These are phyloP conservation scores for Trichoderma lentiforme DNA, from an alignment of 2,329 filamentous ascomycete species.

Conservation along the genomic window DNA sequence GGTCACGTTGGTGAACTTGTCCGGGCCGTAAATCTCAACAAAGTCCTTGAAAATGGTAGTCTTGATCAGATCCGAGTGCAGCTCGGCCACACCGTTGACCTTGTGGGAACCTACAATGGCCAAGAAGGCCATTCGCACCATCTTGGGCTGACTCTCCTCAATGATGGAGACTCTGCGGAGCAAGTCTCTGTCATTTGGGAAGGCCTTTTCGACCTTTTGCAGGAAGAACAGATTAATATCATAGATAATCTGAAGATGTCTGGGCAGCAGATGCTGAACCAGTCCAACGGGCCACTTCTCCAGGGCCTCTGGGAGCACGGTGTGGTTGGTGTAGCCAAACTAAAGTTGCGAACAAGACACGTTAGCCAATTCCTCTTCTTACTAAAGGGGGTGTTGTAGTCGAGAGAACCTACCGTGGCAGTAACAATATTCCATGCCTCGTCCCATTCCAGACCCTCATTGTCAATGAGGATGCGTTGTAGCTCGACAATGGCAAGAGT, in stretches of 20 bases:
- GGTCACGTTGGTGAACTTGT: constrained; percentile 98
- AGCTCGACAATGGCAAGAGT: constrained; percentile 95
- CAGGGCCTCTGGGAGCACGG: constrained; percentile 89
- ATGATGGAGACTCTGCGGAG: constrained; percentile 90
- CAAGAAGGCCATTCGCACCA: constrained; percentile 95
- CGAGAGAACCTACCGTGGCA: constrained; percentile 51
- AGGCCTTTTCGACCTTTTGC: constrained; percentile 82
- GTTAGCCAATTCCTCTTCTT: not conserved
- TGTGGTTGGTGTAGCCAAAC: constrained; percentile 99
- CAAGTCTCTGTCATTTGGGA: constrained; percentile 85
- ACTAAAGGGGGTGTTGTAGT: not conserved
- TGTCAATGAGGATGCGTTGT: constrained; percentile 85
- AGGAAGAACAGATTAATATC: constrained; percentile 96
- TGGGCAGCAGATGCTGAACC: constrained; percentile 85
- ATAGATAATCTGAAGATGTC: constrained; percentile 95
- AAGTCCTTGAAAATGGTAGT: constrained; percentile 99
- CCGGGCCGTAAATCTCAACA: constrained; percentile 86
- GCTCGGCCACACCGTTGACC: constrained; percentile 95
- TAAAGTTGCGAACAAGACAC: constrained; percentile 24
- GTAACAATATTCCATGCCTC: constrained; percentile 81
- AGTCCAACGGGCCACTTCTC: constrained; percentile 98
- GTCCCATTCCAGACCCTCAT: constrained; percentile 91
- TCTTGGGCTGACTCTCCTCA: constrained; percentile 93
- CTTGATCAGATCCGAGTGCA: constrained; percentile 97
- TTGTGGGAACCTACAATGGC: constrained; percentile 98